Evolutionary conservation across 2,329 filamentous ascomycete genomes (phyloP), one percentile per base, ranked within the genome.

Genomic region (Colletotrichum musae): DNA sequence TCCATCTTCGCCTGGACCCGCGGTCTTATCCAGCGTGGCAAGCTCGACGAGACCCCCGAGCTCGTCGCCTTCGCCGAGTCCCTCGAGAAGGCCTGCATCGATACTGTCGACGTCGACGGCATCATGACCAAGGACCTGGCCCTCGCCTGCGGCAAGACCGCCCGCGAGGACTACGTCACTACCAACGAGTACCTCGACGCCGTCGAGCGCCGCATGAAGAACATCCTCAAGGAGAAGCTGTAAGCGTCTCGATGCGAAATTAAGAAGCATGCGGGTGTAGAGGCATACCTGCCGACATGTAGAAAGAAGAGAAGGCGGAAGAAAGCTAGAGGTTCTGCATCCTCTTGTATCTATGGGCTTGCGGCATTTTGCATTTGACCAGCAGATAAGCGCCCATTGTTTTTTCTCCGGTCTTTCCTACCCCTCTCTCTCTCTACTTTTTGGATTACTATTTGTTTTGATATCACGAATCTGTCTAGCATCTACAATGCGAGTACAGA

Each of bases 41-140:
- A 94, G 85, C 90, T 99, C 74, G 96, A 99, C 83, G 86, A 90
- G 61, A 98, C 94, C n/a, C 95, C 95, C 36, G 95, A 98, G 74
- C 87, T 99, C 32, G 90, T 97, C 70, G 89, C 93, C 58, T 99
- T 97, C 78, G 96, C 95, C 68, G 93, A 98, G 86, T 89, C 88
- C 78, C 89, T 99, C 64, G 96, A 99, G 88, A 88, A 93, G 82
- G 96, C 96, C 45, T 98, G 96, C 81, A 87, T 98, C 69, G 94
- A 98, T 81, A 95, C 95, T 28, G 96, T 99, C 74, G 93, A 98
- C 80, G 82, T 93, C 68, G 95, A 98, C 79, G 93, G 93, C 72
- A 93, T 98, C 85, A 99, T 98, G 96, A 99, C 96, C 82, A 99
- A 99, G 91, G 96, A 99, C 83, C 85, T 99, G 76, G 96, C 96